These are phyloP conservation scores for Acephala macrosclerotiorum DNA, from an alignment of 2,329 filamentous ascomycete genomes.

Conservation along the genomic window DNA sequence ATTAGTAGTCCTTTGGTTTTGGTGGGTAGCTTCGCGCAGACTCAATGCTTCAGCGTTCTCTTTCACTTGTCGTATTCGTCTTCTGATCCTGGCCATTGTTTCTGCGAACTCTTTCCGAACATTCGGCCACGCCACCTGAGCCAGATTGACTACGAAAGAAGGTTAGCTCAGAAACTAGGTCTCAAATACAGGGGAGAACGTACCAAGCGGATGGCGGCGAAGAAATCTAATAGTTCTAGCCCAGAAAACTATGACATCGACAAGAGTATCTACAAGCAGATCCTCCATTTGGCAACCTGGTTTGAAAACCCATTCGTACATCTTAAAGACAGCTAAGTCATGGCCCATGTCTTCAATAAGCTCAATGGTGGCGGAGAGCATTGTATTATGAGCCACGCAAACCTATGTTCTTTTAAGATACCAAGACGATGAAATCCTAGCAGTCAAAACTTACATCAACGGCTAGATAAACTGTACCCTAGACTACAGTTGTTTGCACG, in stretches of 20 bases:
- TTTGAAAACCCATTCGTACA: not conserved
- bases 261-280: not conserved
- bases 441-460: too few relatives aligned
- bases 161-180: not conserved
- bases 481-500: too few relatives aligned
- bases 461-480: too few relatives aligned
- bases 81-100: not conserved
- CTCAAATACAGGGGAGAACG: not conserved
- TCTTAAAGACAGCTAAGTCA: constrained; percentile 8
- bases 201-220: not conserved
- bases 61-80: not conserved
- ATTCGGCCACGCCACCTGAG: not conserved
- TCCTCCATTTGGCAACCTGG: not conserved
- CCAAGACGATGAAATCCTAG: too few relatives aligned
- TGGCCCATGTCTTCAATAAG: constrained; percentile 10
- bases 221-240: not conserved
- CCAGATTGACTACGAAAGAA: not conserved
- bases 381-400: too few relatives aligned
- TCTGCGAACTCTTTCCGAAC: constrained; percentile 10
- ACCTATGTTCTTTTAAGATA: too few relatives aligned
- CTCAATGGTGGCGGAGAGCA: too few relatives aligned
- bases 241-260: constrained; percentile 12
- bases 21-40: not conserved
- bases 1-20: not conserved
- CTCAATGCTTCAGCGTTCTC: constrained; percentile 9